phyloP scores from a whole-genome alignment of 2,329 filamentous ascomycete genomes.

The Pyrenophora graminea region DNA sequence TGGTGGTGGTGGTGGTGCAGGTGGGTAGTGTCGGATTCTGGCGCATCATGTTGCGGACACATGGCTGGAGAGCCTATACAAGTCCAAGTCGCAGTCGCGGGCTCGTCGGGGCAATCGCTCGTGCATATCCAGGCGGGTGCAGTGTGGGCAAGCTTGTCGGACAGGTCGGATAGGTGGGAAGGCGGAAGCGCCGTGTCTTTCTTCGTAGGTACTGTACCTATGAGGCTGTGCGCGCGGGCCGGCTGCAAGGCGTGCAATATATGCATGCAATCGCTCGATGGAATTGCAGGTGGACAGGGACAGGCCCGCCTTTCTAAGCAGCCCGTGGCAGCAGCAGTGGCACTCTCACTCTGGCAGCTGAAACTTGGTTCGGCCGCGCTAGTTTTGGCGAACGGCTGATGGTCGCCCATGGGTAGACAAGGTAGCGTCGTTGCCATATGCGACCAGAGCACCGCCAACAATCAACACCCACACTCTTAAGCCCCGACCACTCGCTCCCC shows the following conservation, averaged over 20 bases:
- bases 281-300: not conserved
- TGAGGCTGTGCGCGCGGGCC: slow-evolving; percentile 1
- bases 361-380: slow-evolving; percentile 6
- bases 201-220: not conserved
- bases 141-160: not conserved
- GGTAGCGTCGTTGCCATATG: slow-evolving; percentile 24
- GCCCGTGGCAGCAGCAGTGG: not conserved
- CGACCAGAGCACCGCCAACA: slow-evolving; percentile 16
- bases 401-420: slow-evolving; percentile 4
- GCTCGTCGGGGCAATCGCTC: slow-evolving; percentile 7
- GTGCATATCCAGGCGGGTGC: slow-evolving; percentile 19
- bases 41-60: slow-evolving; percentile 30
- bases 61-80: slow-evolving; percentile 21
- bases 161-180: not conserved
- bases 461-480: slow-evolving; percentile 26
- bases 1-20: not conserved
- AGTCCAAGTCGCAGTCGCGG: not conserved
- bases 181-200: not conserved
- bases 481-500: slow-evolving; percentile 20
- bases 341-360: too few relatives aligned
- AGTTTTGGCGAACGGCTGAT: slow-evolving; percentile 12
- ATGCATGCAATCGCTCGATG: slow-evolving; percentile 4
- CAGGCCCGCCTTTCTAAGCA: slow-evolving; percentile 4
- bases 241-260: not conserved
- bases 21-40: not conserved